These are phyloP conservation scores for Fusarium stilboides DNA, from an alignment of 2,329 filamentous ascomycete species.

Conservation along the genomic window DNA sequence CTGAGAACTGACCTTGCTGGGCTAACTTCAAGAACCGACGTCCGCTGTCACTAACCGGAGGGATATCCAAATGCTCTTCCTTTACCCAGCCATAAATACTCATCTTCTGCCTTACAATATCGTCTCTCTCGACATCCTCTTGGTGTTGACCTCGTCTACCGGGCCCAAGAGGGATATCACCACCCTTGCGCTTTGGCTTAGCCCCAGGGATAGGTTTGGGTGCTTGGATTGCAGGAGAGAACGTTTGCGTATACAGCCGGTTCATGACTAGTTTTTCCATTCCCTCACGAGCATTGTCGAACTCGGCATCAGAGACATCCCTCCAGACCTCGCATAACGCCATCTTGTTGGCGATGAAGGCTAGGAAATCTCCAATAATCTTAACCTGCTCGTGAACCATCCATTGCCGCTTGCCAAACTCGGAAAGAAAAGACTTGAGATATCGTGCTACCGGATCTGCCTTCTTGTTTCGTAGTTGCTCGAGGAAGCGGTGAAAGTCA, in stretches of 20 bases:
- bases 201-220: conserved; percentile 80
- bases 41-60: conserved; percentile 86
- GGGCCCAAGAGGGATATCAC: conserved; percentile 79
- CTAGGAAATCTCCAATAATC: conserved; percentile 95
- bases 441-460: conserved; percentile 98
- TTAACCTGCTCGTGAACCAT: conserved; percentile 99
- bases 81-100: conserved; percentile 96
- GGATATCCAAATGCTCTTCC: conserved; percentile 94
- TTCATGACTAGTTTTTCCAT: conserved; percentile 99
- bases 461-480: conserved; percentile 94
- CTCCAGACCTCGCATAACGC: conserved; percentile 96
- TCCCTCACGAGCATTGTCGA: conserved; percentile 97
- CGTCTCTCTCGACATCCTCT: conserved; percentile 96
- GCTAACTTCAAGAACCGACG: conserved; percentile 89
- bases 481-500: conserved; percentile 96
- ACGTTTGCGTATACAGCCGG: conserved; percentile 93
- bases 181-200: conserved; percentile 77
- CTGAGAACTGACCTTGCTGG: conserved; percentile 77
- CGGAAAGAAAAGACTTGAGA: conserved; percentile 91
- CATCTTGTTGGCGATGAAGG: conserved; percentile 99
- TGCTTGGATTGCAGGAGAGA: conserved; percentile 91
- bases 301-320: conserved; percentile 94
- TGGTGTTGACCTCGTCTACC: conserved; percentile 96
- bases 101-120: conserved; percentile 96
- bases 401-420: conserved; percentile 98